Conservation (phyloP, 164 flowering plant species). For the Annona cherimola region DNA sequence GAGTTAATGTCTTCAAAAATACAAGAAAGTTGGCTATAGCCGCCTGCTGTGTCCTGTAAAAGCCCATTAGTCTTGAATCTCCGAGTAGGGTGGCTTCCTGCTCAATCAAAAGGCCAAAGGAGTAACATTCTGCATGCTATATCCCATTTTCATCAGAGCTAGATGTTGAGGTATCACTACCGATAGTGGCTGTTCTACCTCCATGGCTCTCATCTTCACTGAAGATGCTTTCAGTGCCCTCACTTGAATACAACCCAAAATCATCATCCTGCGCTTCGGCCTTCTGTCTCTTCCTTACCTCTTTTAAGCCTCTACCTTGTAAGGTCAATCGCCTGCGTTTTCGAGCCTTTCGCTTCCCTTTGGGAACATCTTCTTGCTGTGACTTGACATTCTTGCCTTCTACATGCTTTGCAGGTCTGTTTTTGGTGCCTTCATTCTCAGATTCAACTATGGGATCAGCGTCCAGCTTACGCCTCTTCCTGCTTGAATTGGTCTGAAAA, state of each 20-base stretch:
- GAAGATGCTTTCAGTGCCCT: constrained; percentile 35
- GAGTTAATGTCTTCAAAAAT: too few relatives aligned
- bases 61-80: not conserved
- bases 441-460: constrained; percentile 47
- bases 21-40: not conserved
- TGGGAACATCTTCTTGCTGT: constrained; percentile 71
- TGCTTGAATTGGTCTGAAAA: constrained; percentile 68
- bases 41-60: not conserved
- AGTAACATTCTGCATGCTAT: not conserved
- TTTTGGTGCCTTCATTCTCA: constrained; percentile 40
- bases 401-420: constrained; percentile 26
- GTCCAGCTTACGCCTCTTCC: constrained; percentile 77
- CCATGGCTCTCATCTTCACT: constrained; percentile 66
- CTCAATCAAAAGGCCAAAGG: not conserved
- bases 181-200: constrained; percentile 32
- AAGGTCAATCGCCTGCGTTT: constrained; percentile 68
- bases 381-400: constrained; percentile 47
- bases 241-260: constrained; percentile 47
- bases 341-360: constrained; percentile 83
- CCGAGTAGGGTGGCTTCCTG: not conserved
- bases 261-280: constrained; percentile 40
- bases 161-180: constrained; percentile 47
- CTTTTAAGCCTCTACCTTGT: constrained; percentile 66
- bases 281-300: constrained; percentile 50
- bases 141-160: constrained; percentile 52